Evolutionary conservation across 1,284 basidiomycete species (phyloP), one percentile per base, ranked within the genome.

Genomic region (Cystobasidium slooffiae): DNA sequence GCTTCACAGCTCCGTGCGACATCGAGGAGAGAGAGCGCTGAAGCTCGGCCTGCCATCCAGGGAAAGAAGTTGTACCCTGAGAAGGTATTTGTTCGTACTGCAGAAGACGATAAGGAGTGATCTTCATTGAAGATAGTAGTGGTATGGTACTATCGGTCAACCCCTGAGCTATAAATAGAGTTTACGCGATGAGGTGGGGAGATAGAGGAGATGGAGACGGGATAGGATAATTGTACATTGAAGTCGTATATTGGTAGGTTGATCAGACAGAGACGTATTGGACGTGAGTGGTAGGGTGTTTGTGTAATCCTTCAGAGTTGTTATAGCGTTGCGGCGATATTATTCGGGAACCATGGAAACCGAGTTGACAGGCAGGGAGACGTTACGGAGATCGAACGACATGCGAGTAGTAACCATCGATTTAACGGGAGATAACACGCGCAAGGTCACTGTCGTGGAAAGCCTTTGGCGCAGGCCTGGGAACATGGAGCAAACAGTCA

Each of bases 391-490:
- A 64, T 49, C 31, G 6, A 44, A 18, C 18, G 12, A 39, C 14
- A 31, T 31, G 31, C 31, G 31, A 31, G 61, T 2, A 41, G 31
- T 10, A 43, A 16, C 9, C 10, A 18, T 7, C 5, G 18, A 37
- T 39, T 69, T 20, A 69, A n/a, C 68, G 68, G 37, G 68, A 69
- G 22, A 58, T 69, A 18, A 69, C 68, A 20, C 68, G 68, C 41
- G 68, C 56, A 8, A 69, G 68, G 24, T 69, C 68, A 41, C 56
- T 47, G 55, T 72, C 69, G 69, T 72, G 52, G 69, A 63, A 72
- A 3, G 69, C 69, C 49, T 59, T 63, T 9, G 69, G 69, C 20
- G 69, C 69, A 41, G 69, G 69, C 49, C 69, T 72, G 69, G 18
- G 14, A 18, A 69, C 12, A 31, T 1, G 14, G 59, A 6, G 41